Evolutionary conservation across 2,329 filamentous ascomycete genomes (phyloP).

Genomic region (Sarocladium strictum): DNA sequence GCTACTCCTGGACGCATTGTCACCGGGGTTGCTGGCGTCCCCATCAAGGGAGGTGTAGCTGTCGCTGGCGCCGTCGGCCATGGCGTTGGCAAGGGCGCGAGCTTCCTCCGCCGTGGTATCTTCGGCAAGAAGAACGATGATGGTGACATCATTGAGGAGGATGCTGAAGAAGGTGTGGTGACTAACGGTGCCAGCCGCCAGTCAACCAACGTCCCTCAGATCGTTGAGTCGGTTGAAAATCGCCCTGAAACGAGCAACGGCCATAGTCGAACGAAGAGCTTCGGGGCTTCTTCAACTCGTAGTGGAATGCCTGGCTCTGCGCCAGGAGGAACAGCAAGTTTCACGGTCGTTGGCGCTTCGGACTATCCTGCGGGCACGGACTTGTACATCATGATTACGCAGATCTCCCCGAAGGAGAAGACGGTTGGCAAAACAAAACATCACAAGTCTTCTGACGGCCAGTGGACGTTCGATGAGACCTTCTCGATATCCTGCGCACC

Average conservation of each 20-base stretch:
- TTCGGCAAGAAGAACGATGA: slow-evolving; percentile 65
- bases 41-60: slow-evolving; percentile 85
- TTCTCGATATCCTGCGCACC: slow-evolving; percentile 74
- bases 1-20: slow-evolving; percentile 81
- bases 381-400: slow-evolving; percentile 69
- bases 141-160: slow-evolving; percentile 36
- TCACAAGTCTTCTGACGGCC: slow-evolving; percentile 64
- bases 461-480: slow-evolving; percentile 67
- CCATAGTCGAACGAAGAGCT: slow-evolving; percentile 51
- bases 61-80: slow-evolving; percentile 68
- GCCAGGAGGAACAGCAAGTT: slow-evolving; percentile 68
- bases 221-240: slow-evolving; percentile 9
- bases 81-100: slow-evolving; percentile 81
- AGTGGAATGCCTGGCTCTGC: slow-evolving; percentile 57
- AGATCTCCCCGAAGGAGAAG: slow-evolving; percentile 64
- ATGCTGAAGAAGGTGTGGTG: slow-evolving; percentile 24
- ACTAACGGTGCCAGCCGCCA: slow-evolving; percentile 13
- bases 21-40: slow-evolving; percentile 71
- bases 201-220: not conserved
- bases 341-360: slow-evolving; percentile 72
- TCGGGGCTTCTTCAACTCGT: slow-evolving; percentile 60
- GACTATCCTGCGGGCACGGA: slow-evolving; percentile 73
- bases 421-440: slow-evolving; percentile 89
- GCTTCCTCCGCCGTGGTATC: slow-evolving; percentile 83
- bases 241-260: slow-evolving; percentile 21